These are phyloP conservation scores for Podospora pseudopauciseta DNA, from an alignment of 495 filamentous ascomycete genomes.

Conservation along the genomic window DNA sequence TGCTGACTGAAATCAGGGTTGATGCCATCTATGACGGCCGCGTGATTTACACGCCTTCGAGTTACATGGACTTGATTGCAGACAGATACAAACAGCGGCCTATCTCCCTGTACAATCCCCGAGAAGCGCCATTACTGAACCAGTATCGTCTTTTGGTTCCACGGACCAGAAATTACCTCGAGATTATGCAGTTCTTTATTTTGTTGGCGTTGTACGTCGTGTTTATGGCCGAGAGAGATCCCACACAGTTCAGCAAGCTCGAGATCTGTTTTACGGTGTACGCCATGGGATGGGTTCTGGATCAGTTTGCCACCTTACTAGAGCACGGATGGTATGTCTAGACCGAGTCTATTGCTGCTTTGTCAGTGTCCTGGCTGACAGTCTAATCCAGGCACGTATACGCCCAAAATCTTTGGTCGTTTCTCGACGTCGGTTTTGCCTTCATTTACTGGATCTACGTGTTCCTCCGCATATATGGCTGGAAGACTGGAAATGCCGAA, in stretches of 20 bases:
- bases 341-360: too few species aligned
- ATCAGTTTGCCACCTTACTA: slow-evolving; percentile 67
- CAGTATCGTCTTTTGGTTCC: slow-evolving; percentile 73
- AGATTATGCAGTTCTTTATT: slow-evolving; percentile 62
- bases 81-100: slow-evolving; percentile 71
- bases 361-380: not conserved
- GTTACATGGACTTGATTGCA: slow-evolving; percentile 66
- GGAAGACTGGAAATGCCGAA: slow-evolving; percentile 33
- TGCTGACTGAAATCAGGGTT: slow-evolving; percentile 38
- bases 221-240: slow-evolving; percentile 58
- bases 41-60: slow-evolving; percentile 66
- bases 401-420: slow-evolving; percentile 75
- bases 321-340: slow-evolving; percentile 61
- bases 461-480: slow-evolving; percentile 55
- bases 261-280: slow-evolving; percentile 64
- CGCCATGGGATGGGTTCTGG: slow-evolving; percentile 65
- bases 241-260: slow-evolving; percentile 42
- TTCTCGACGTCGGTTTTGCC: slow-evolving; percentile 67
- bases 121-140: slow-evolving; percentile 62
- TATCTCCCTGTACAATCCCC: slow-evolving; percentile 66
- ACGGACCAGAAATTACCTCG: slow-evolving; percentile 62
- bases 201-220: slow-evolving; percentile 59
- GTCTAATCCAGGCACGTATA: slow-evolving; percentile 59
- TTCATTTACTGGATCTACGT: slow-evolving; percentile 60
- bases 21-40: slow-evolving; percentile 65